Percentiles rank a stretch among this genome's conserved stretches.
phyloP scores from a whole-genome alignment of 1,139 yeast genomes.

The Candida sp. region DNA sequence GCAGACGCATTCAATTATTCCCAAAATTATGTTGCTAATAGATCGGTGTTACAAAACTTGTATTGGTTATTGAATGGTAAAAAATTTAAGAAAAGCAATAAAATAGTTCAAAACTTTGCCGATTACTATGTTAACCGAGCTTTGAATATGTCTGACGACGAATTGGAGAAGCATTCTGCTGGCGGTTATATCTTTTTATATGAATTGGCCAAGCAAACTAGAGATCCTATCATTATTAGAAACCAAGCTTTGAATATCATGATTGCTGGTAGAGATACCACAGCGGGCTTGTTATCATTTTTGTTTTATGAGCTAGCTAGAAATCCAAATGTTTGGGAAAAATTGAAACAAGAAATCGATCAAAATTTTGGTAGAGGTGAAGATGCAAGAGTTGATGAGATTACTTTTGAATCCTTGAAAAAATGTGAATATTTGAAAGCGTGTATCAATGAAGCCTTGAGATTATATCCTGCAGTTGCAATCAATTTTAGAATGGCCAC shows the following conservation, averaged over 20 bases:
- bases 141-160: conserved; percentile 23
- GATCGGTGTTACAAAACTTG: conserved; percentile 33
- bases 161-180: too few species aligned
- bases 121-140: conserved; percentile 27
- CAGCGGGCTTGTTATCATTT: conserved; percentile 52
- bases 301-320: conserved; percentile 43
- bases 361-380: conserved; percentile 30
- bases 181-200: conserved; percentile 49
- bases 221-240: conserved; percentile 45
- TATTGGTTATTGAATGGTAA: conserved; percentile 29
- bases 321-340: conserved; percentile 34
- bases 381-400: conserved; percentile 19
- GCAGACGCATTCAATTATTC: conserved; percentile 41
- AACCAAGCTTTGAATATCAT: conserved; percentile 51
- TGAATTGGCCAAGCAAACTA: conserved; percentile 49
- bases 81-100: conserved; percentile 27
- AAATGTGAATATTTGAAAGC: conserved; percentile 46
- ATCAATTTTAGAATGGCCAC: conserved; percentile 42
- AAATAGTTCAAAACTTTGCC: conserved; percentile 31
- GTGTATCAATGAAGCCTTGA: conserved; percentile 46
- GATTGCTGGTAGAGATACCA: conserved; percentile 57
- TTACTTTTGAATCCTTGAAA: conserved; percentile 44
- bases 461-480: conserved; percentile 55
- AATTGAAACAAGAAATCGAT: conserved; percentile 36
- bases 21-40: conserved; percentile 32